A percentile compares a stretch with the other conserved stretches of the same genome.
These are phyloP conservation scores for Peronospora farinosa DNA, from an alignment of 352 stramenopile genomes.

Conservation along the genomic window DNA sequence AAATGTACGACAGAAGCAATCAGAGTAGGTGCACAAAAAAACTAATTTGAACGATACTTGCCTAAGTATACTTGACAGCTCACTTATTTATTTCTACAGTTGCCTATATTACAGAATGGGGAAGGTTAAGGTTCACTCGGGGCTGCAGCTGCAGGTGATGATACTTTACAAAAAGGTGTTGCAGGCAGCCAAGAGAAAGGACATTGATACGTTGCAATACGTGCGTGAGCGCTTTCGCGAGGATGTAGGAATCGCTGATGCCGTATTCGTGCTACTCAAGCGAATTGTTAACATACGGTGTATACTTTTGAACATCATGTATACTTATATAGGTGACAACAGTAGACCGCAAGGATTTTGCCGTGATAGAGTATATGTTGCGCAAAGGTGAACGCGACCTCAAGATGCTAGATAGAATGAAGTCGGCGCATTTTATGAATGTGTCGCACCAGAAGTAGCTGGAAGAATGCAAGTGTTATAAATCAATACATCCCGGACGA, in stretches of 20 bases:
- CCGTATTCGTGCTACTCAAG: background rate
- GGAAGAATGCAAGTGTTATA: background rate
- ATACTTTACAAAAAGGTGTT: conserved; percentile 64
- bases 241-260: conserved; percentile 37
- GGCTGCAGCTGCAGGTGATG: conserved; percentile 74
- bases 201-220: conserved; percentile 37
- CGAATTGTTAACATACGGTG: background rate
- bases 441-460: conserved; percentile 25
- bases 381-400: conserved; percentile 80
- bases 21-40: no score
- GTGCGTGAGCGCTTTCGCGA: conserved; percentile 74
- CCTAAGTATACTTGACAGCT: background rate
- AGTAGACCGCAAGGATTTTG: conserved; percentile 69
- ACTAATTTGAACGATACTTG: no score
- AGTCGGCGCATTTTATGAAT: conserved; percentile 47
- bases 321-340: conserved; percentile 32
- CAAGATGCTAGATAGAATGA: conserved; percentile 71
- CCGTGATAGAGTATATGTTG: conserved; percentile 79
- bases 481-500: no score
- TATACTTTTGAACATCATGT: background rate
- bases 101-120: background rate
- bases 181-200: conserved; percentile 50
- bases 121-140: conserved; percentile 50
- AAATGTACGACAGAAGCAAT: no score
- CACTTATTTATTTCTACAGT: background rate